phyloP scores from a whole-genome alignment of 164 flowering plant species.

The Warburgia ugandensis region DNA sequence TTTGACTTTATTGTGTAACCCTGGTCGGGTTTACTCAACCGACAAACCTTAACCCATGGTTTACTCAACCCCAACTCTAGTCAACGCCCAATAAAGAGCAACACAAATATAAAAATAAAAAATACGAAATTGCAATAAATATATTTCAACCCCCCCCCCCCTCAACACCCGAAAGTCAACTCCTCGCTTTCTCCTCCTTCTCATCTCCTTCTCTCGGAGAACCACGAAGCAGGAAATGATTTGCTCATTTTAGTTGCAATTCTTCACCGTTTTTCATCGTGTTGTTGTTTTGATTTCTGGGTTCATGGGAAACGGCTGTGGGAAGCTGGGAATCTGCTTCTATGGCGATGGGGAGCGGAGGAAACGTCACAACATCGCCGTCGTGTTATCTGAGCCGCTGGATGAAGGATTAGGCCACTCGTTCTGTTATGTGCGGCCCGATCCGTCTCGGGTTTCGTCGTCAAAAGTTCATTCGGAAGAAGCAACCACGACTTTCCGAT shows the following conservation, averaged over 20 bases:
- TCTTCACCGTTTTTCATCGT: conserved; percentile 4
- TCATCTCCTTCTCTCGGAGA: not conserved
- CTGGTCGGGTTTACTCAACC: not conserved
- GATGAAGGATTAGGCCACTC: conserved; percentile 86
- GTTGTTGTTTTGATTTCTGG: conserved; percentile 1
- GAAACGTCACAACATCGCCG: conserved; percentile 15
- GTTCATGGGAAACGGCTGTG: conserved; percentile 57
- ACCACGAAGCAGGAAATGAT: not conserved
- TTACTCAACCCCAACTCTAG: conserved; percentile 17
- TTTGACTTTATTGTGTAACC: not conserved
- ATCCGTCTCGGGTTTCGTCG: conserved; percentile 19
- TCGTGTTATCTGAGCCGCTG: conserved; percentile 25
- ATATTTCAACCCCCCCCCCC: not conserved
- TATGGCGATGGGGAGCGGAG: conserved; percentile 22
- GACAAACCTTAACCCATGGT: conserved; percentile 9
- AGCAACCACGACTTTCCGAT: conserved; percentile 41
- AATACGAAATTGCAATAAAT: conserved; percentile 14
- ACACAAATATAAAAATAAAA: not conserved
- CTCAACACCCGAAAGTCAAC: conserved; percentile 41
- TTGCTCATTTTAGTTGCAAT: not conserved
- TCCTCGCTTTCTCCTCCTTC: conserved; percentile 10
- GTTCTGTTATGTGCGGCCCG: conserved; percentile 69
- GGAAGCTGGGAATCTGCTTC: conserved; percentile 37
- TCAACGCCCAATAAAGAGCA: conserved; percentile 33
- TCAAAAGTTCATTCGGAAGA: conserved; percentile 38